phyloP scores from a whole-genome alignment of 1,284 basidiomycete genomes.

The Pseudozyma pruni region DNA sequence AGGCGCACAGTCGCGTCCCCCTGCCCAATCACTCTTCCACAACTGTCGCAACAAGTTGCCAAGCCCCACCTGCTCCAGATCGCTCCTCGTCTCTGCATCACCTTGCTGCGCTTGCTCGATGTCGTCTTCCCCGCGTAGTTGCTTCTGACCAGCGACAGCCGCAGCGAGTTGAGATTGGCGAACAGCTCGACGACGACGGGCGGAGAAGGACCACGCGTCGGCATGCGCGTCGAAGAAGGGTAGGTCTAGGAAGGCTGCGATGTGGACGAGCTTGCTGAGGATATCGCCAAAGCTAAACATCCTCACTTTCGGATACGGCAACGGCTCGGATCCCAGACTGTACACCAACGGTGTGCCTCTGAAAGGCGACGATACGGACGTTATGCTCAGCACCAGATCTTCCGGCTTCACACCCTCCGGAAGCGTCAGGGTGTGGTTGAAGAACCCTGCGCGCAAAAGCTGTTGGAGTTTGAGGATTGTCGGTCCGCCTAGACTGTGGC shows the following conservation, averaged over 20 bases:
- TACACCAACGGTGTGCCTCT: constrained; percentile 56
- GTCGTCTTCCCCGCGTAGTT: too few species aligned
- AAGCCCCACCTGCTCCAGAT: constrained; percentile 8
- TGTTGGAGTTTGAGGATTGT: constrained; percentile 52
- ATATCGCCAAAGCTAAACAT: constrained; percentile 46
- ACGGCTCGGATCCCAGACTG: constrained; percentile 39
- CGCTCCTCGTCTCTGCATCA: not conserved
- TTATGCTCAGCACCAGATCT: constrained; percentile 44
- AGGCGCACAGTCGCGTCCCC: constrained; percentile 46
- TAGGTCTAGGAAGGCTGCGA: constrained; percentile 41
- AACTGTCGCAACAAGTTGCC: constrained; percentile 31
- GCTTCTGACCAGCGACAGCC: too few species aligned
- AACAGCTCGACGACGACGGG: constrained; percentile 4
- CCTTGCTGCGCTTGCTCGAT: not conserved
- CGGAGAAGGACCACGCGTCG: constrained; percentile 43
- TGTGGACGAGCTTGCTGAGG: constrained; percentile 44
- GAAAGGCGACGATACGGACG: constrained; percentile 47
- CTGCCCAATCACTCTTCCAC: constrained; percentile 51
- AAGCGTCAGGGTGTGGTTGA: constrained; percentile 26
- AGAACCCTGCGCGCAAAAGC: constrained; percentile 43
- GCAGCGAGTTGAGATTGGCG: too few species aligned
- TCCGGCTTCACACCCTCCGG: constrained; percentile 8
- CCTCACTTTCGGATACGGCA: constrained; percentile 42
- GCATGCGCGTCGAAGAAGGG: constrained; percentile 47
- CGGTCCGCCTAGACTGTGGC: constrained; percentile 72